A percentile compares a stretch with the other conserved stretches of the same genome.
phyloP scores from a whole-genome alignment of 805 yeast genomes.

The Kazachstania africana region DNA sequence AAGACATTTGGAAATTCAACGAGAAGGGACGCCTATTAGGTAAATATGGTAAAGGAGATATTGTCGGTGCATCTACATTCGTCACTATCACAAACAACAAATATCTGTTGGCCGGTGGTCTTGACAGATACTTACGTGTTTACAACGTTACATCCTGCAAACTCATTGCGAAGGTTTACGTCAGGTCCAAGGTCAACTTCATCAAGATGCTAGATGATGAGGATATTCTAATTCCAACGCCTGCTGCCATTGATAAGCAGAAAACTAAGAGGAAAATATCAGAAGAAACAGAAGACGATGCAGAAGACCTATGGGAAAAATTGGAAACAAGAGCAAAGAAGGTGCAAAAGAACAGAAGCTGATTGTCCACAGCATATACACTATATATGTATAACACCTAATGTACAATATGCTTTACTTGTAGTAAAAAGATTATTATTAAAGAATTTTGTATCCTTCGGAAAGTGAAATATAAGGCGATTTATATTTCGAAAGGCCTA shows the following conservation, averaged over 20 bases:
- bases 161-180: constrained; percentile 53
- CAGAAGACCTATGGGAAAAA: constrained; percentile 26
- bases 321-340: constrained; percentile 13
- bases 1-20: constrained; percentile 47
- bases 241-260: constrained; percentile 12
- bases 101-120: constrained; percentile 64
- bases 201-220: constrained; percentile 24
- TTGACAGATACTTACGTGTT: constrained; percentile 77
- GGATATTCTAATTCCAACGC: constrained; percentile 26
- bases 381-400: background rate
- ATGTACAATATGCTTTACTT: background rate
- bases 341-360: constrained; percentile 1
- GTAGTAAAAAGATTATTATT: no score
- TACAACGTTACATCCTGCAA: constrained; percentile 52
- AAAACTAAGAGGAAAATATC: constrained; percentile 29
- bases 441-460: no score
- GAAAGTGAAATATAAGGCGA: no score
- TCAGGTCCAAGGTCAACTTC: constrained; percentile 52
- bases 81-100: constrained; percentile 22
- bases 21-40: constrained; percentile 47
- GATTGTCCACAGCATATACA: background rate
- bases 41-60: constrained; percentile 66
- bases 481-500: no score
- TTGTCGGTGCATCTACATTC: constrained; percentile 39
- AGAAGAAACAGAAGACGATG: constrained; percentile 24